Evolutionary conservation across 2,329 filamentous ascomycete genomes (phyloP), one percentile per base, ranked within the genome.

Genomic region (Beauveria sp.): DNA sequence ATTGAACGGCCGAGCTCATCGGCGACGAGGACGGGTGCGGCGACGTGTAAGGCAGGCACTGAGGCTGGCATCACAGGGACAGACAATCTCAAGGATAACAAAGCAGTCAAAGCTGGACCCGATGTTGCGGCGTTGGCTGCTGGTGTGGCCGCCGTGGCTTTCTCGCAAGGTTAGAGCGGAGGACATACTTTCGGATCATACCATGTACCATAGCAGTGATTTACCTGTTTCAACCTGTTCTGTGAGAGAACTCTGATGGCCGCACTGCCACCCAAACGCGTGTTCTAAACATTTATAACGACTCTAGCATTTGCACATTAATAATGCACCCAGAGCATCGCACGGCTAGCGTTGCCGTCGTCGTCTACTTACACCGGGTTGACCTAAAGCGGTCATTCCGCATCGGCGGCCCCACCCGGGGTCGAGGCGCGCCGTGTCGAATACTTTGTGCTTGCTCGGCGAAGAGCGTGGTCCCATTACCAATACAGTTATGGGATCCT

Each of bases 371-470:
- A 18, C 28, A 40, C 31, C 56, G 56, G 56, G 24, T 8, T 60
- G 56, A 12, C 56, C 48, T 18, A 60, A 60, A 60, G 43, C 56
- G 56, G 56, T 43, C 24, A 24, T 38, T 60, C 56, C 56, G 56
- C 46, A 51, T 16, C 8, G 1, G 1, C 18, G 56, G 22, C 56
- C 56, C 46, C 42, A 34, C 28, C 5, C 56, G 56, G 56, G 34
- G 56, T 51, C 10, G 24, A 52, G 56, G 56, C 56, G 24, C 56
- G 56, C 16, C 10, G 42, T 51, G 38, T 48, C 56, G 56, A n/a
- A 10, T n/a, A 9, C 22, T 12, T 10, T 22, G 31, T 42, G 31
- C 24, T 34, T 28, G 46, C 20, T 3, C 12, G 22, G 8, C 20
- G 1, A 16, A 3, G 20, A 4, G n/a, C 26, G 3, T 8, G 2